Percentiles rank a stretch among this genome's conserved stretches.
Conservation (phyloP, 129 eudicot species). For the Kitagawia praeruptora region DNA sequence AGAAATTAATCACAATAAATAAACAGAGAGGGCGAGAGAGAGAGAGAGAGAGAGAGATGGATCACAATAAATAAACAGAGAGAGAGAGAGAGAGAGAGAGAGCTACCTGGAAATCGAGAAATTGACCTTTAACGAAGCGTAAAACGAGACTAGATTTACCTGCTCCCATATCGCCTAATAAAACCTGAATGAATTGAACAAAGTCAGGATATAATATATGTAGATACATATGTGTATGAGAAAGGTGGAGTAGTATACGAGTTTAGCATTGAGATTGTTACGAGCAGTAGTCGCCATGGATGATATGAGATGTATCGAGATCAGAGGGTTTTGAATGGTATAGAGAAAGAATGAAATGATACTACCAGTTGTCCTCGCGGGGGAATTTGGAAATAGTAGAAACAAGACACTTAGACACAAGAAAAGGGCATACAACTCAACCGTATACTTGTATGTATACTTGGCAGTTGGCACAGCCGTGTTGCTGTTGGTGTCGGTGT, state of each 20-base stretch:
- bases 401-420: background rate
- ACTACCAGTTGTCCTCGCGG: no score
- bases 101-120: slow-evolving; percentile 80
- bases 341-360: background rate
- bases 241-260: slow-evolving; percentile 30
- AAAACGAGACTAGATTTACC: slow-evolving; percentile 96
- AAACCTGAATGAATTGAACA: slow-evolving; percentile 35
- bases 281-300: slow-evolving; percentile 65
- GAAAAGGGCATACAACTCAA: no score
- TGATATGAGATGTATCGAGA: background rate
- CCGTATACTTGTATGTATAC: background rate
- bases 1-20: background rate
- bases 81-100: background rate
- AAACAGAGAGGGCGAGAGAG: background rate
- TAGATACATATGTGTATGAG: background rate
- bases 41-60: background rate
- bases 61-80: background rate
- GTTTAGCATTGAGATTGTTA: slow-evolving; percentile 87
- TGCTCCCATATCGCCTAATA: slow-evolving; percentile 98
- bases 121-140: slow-evolving; percentile 96
- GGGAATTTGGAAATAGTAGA: background rate
- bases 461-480: background rate
- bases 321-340: no score
- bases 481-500: background rate
- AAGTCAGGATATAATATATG: background rate